Evolutionary conservation across 2,329 filamentous ascomycete species (phyloP).

Genomic region (Diaporthe vaccinii): DNA sequence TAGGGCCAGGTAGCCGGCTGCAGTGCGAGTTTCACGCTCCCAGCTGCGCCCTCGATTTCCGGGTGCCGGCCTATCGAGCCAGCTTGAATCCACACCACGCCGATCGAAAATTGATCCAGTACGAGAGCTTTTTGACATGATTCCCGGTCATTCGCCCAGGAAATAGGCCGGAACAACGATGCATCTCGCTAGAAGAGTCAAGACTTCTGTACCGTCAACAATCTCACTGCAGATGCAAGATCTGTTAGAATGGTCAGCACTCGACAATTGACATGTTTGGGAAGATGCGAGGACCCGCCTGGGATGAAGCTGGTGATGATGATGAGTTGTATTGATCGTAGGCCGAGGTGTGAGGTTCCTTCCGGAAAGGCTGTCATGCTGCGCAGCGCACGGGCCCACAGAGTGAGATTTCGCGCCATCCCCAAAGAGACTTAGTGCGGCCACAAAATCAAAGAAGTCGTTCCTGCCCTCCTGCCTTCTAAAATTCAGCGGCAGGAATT

Average conservation of each 20-base stretch:
- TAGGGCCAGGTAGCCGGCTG: conserved; percentile 30
- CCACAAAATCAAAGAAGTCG: conserved; percentile 31
- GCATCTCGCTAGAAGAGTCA: conserved; percentile 14
- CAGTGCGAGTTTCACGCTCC: conserved; percentile 37
- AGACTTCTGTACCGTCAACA: neutral
- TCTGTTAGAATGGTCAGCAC: conserved; percentile 33
- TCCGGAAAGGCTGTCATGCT: conserved; percentile 27
- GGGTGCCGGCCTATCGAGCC: conserved; percentile 19
- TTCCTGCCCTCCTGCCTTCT: conserved; percentile 24
- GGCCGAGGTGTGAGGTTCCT: conserved; percentile 34
- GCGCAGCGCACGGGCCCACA: conserved; percentile 6
- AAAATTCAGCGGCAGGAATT: conserved; percentile 24
- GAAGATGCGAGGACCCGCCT: conserved; percentile 10
- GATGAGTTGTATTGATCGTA: conserved; percentile 7
- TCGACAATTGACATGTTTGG: neutral
- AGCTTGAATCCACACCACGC: conserved; percentile 39
- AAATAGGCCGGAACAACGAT: conserved; percentile 24
- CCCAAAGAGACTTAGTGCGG: conserved; percentile 16
- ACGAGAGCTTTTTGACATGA: conserved; percentile 19
- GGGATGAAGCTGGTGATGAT: conserved; percentile 30
- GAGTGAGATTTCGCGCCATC: neutral
- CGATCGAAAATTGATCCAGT: neutral
- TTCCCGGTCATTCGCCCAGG: neutral
- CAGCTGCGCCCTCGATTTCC: conserved; percentile 30
- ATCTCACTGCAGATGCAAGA: neutral